These are phyloP conservation scores for Hypsizygus ulmarius DNA, from an alignment of 1,284 basidiomycete species.

Conservation along the genomic window DNA sequence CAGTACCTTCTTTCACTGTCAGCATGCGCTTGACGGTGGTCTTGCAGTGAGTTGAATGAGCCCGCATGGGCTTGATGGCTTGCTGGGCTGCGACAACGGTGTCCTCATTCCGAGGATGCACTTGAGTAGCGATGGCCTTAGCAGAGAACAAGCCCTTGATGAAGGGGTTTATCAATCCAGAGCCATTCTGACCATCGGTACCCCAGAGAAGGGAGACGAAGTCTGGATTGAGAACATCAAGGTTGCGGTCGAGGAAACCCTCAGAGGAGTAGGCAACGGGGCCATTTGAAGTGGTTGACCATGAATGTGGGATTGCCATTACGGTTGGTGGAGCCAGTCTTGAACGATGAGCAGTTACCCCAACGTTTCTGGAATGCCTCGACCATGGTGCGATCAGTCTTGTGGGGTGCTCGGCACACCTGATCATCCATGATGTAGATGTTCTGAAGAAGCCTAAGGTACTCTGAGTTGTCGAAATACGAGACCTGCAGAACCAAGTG, in stretches of 20 bases:
- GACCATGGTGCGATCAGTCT: constrained; percentile 92
- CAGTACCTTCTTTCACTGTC: constrained; percentile 48
- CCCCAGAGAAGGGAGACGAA: constrained; percentile 89
- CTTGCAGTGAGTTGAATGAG: too few relatives aligned
- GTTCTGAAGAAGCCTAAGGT: constrained; percentile 83
- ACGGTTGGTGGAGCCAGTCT: constrained; percentile 71
- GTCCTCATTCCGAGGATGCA: constrained; percentile 88
- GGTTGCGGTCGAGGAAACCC: constrained; percentile 85
- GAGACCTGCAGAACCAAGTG: constrained; percentile 68
- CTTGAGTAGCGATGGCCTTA: constrained; percentile 86
- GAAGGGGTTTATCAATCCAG: constrained; percentile 87
- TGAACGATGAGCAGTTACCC: constrained; percentile 92
- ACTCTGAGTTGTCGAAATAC: constrained; percentile 92
- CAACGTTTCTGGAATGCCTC: constrained; percentile 93
- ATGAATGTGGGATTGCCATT: constrained; percentile 87
- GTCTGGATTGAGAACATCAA: constrained; percentile 89
- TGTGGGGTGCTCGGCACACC: constrained; percentile 81
- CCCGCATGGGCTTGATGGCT: constrained; percentile 88
- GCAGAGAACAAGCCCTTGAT: constrained; percentile 87
- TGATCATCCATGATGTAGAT: constrained; percentile 99
- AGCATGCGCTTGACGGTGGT: constrained; percentile 64
- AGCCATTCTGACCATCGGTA: constrained; percentile 54
- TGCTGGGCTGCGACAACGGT: constrained; percentile 95
- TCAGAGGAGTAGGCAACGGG: constrained; percentile 93
- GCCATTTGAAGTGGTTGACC: constrained; percentile 88